These are phyloP conservation scores for Ophiosphaerella korrae DNA, from an alignment of 2,329 filamentous ascomycete species.

Conservation along the genomic window DNA sequence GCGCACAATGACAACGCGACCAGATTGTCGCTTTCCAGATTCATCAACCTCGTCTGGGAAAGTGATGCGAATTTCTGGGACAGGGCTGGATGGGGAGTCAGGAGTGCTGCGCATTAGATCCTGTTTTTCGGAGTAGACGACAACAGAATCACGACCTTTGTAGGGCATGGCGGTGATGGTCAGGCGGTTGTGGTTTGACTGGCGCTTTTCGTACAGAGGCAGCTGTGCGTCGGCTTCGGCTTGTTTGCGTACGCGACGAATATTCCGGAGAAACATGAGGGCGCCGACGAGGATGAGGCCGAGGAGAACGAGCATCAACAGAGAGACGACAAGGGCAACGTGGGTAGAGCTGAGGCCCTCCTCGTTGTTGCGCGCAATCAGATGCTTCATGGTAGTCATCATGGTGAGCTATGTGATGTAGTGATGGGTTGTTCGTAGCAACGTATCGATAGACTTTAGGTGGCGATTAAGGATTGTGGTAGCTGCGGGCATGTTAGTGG, in stretches of 20 bases:
- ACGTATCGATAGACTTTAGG: conserved; percentile 5
- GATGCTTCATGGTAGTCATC: conserved; percentile 55
- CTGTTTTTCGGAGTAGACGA: conserved; percentile 80
- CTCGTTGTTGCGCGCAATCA: conserved; percentile 56
- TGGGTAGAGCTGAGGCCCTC: conserved; percentile 64
- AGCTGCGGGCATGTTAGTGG: conserved; percentile 31
- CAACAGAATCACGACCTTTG: conserved; percentile 68
- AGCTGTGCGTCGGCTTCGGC: conserved; percentile 58
- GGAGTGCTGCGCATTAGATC: conserved; percentile 76
- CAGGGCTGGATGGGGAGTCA: conserved; percentile 75
- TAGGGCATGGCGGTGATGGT: conserved; percentile 55
- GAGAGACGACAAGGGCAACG: conserved; percentile 77
- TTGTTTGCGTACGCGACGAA: conserved; percentile 55
- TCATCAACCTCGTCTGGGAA: conserved; percentile 96
- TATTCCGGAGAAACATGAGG: conserved; percentile 75
- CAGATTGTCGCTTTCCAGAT: conserved; percentile 76
- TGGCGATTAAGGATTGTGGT: conserved; percentile 35
- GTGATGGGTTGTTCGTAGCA: conserved; percentile 5
- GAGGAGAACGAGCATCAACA: conserved; percentile 78
- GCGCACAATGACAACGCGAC: conserved; percentile 87
- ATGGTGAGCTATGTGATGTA: conserved; percentile 5
- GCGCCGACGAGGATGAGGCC: conserved; percentile 69
- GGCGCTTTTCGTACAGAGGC: conserved; percentile 69
- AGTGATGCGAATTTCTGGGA: conserved; percentile 96
- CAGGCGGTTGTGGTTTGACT: conserved; percentile 61